Percentiles rank a stretch among this genome's conserved stretches.
phyloP scores from a whole-genome alignment of 2,329 filamentous ascomycete species.

The Fusarium phyllophilum region DNA sequence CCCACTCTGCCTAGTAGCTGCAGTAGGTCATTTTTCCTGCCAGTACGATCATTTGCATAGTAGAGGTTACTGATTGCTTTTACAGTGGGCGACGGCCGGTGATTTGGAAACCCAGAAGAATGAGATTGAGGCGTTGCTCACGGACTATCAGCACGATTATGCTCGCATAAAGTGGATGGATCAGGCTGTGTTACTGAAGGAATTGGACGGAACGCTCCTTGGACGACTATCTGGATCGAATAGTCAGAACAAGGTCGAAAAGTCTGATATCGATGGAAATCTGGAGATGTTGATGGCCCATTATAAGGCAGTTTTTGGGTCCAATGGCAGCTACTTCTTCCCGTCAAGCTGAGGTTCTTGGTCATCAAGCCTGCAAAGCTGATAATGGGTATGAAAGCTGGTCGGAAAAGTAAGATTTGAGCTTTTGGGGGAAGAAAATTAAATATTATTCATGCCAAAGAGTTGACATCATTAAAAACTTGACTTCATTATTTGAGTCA shows the following conservation, averaged over 20 bases:
- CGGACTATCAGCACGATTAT: slow-evolving; percentile 13
- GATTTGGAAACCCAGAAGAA: background rate
- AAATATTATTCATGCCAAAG: background rate
- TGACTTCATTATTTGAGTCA: background rate
- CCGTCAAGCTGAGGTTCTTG: background rate
- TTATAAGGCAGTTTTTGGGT: background rate
- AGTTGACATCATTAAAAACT: background rate
- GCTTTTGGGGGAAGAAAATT: background rate
- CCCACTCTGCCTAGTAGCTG: background rate
- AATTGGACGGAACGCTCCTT: rapidly evolving
- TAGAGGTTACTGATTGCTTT: rapidly evolving
- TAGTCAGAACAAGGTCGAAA: background rate
- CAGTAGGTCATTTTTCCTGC: background rate
- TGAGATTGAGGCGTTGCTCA: background rate
- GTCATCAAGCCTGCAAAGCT: rapidly evolving
- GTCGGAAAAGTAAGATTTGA: background rate
- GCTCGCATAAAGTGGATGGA: slow-evolving; percentile 5
- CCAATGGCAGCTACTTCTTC: background rate
- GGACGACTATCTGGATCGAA: background rate
- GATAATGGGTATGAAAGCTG: rapidly evolving
- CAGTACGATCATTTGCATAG: rapidly evolving
- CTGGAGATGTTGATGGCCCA: background rate
- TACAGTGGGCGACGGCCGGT: background rate
- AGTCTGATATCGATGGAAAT: background rate
- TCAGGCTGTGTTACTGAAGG: background rate